Conservation (phyloP, 176 grass and related monocot genomes). For the Eragrostis curvula region DNA sequence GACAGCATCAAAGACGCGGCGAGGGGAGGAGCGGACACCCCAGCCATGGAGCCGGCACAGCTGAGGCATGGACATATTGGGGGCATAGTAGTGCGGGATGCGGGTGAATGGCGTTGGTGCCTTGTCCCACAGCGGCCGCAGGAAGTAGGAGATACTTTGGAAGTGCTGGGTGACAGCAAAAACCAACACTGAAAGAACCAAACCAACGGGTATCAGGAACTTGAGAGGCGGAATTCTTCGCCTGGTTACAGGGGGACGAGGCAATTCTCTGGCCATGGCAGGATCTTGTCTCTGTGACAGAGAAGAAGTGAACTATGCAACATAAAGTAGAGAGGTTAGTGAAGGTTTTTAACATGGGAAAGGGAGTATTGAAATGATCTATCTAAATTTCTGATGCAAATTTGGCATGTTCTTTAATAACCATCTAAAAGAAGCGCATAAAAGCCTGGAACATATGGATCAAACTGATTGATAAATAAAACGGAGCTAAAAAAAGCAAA, state of each 20-base stretch:
- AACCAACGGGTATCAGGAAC: constrained; percentile 47
- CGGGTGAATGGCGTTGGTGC: constrained; percentile 74
- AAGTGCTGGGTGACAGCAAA: constrained; percentile 51
- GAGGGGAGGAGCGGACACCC: constrained; percentile 57
- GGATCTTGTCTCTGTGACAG: constrained; percentile 18
- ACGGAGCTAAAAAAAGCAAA: background rate
- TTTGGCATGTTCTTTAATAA: background rate
- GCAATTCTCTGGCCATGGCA: constrained; percentile 51
- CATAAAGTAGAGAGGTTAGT: background rate
- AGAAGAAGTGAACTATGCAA: background rate
- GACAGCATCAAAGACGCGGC: constrained; percentile 81
- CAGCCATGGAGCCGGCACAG: constrained; percentile 85
- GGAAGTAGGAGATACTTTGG: constrained; percentile 74
- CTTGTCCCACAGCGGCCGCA: constrained; percentile 87
- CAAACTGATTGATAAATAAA: background rate
- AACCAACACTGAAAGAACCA: constrained; percentile 52
- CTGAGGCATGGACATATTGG: constrained; percentile 59
- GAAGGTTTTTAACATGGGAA: background rate
- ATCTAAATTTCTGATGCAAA: background rate
- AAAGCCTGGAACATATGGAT: background rate
- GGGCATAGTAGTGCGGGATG: constrained; percentile 86
- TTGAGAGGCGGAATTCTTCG: constrained; percentile 35
- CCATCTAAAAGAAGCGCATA: background rate
- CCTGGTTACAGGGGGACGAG: constrained; percentile 6
- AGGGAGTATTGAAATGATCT: background rate